Conservation (phyloP, 1,284 basidiomycete genomes). For the Apiotrichum siamense region DNA sequence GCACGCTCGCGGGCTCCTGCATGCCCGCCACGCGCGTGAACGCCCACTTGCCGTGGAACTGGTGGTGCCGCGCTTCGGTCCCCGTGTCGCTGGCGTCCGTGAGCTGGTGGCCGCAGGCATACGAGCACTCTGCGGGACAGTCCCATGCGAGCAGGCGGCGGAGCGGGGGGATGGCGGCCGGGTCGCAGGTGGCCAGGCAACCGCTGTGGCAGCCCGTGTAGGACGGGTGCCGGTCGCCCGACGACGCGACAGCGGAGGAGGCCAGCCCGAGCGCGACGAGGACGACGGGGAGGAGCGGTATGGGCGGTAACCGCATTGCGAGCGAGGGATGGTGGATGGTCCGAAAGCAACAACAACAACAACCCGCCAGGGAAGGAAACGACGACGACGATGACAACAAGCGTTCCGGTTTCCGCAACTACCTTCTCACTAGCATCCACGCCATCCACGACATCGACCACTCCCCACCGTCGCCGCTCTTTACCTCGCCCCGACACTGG, state of each 20-base stretch:
- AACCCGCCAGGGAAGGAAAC: too few relatives aligned
- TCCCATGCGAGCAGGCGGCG: constrained; percentile 57
- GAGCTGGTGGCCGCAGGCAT: constrained; percentile 77
- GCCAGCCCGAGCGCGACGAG: constrained; percentile 10
- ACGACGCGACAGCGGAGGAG: constrained; percentile 46
- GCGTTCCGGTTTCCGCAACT: too few relatives aligned
- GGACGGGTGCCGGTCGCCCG: constrained; percentile 56
- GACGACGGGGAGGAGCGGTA: not conserved
- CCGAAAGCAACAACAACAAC: too few relatives aligned
- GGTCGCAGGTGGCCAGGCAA: constrained; percentile 43
- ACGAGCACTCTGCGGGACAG: constrained; percentile 81
- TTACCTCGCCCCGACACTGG: not conserved
- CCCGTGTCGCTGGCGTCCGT: constrained; percentile 57
- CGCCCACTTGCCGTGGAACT: constrained; percentile 96
- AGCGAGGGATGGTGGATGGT: not conserved
- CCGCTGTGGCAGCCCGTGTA: constrained; percentile 55
- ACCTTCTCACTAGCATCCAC: too few relatives aligned
- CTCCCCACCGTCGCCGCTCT: too few relatives aligned
- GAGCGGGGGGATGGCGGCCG: constrained; percentile 53
- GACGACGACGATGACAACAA: too few relatives aligned
- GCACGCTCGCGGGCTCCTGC: constrained; percentile 89
- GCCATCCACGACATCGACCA: too few relatives aligned
- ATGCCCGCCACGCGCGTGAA: constrained; percentile 78
- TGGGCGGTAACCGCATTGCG: not conserved
- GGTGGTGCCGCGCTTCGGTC: constrained; percentile 53